Evolutionary conservation across 768 basidiomycete species (phyloP).

Genomic region (Collybiopsis luxurians): DNA sequence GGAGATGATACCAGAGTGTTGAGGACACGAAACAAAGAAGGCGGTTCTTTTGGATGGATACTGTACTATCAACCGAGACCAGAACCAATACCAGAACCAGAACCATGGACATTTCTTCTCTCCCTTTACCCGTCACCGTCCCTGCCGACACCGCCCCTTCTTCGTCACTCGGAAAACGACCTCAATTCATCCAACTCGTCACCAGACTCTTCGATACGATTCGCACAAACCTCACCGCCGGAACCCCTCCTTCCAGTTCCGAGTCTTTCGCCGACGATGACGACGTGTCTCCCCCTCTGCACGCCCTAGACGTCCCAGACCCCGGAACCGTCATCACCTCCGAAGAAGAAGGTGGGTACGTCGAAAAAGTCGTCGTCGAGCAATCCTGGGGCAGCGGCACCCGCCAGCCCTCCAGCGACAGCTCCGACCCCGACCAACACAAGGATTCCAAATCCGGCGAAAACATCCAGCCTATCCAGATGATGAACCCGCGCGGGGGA

Average conservation of each 20-base stretch:
- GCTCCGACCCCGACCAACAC: constrained; percentile 15
- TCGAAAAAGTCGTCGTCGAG: constrained; percentile 62
- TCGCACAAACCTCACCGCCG: constrained; percentile 10
- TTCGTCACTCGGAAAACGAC: not conserved
- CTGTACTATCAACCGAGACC: not conserved
- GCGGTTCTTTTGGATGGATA: no score
- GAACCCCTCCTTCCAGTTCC: constrained; percentile 9
- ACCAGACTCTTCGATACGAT: not conserved
- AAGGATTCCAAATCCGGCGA: constrained; percentile 9
- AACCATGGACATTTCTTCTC: not conserved
- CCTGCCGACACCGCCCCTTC: no score
- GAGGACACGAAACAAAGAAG: no score
- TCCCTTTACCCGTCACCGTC: constrained; percentile 1
- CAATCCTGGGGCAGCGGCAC: constrained; percentile 44
- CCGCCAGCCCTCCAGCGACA: constrained; percentile 28
- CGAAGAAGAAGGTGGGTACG: constrained; percentile 26
- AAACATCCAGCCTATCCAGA: constrained; percentile 11
- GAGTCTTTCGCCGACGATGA: not conserved
- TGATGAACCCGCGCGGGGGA: constrained; percentile 6
- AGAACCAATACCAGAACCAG: not conserved
- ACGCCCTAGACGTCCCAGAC: not conserved
- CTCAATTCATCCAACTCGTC: no score
- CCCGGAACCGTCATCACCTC: not conserved
- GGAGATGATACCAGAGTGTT: not conserved
- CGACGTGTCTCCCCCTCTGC: not conserved